These are phyloP conservation scores for Penicillium verhagenii DNA, from an alignment of 495 filamentous ascomycete genomes.

Conservation along the genomic window DNA sequence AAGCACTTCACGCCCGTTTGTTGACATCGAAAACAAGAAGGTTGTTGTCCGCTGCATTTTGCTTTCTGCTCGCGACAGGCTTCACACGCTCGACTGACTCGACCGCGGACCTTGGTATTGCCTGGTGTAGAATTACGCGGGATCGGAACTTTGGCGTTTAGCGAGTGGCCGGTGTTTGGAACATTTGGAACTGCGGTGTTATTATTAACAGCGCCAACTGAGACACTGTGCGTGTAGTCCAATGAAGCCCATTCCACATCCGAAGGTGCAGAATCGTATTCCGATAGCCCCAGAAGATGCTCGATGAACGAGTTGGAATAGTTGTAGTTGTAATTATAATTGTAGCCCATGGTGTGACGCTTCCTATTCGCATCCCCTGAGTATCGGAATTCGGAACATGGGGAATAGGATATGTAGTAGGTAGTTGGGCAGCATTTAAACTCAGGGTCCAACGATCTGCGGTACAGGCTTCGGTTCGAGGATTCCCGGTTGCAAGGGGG, in stretches of 20 bases:
- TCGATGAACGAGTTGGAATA: not conserved
- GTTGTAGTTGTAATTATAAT: too few relatives aligned
- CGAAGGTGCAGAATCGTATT: not conserved
- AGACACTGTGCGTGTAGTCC: not conserved
- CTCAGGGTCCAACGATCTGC: not conserved
- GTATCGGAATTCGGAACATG: too few relatives aligned
- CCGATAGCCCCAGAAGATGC: not conserved
- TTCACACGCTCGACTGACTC: constrained; percentile 62
- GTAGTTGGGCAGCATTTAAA: not conserved
- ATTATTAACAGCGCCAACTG: not conserved
- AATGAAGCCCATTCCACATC: not conserved
- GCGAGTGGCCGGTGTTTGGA: not conserved
- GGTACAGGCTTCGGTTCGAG: too few relatives aligned
- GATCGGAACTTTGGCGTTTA: not conserved
- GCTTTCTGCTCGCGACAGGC: constrained; percentile 69
- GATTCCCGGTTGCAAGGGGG: too few relatives aligned
- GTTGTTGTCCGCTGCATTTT: constrained; percentile 60
- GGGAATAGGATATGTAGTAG: not conserved
- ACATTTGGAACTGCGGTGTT: not conserved
- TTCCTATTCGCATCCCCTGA: not conserved
- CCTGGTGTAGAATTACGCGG: not conserved
- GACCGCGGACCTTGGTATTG: constrained; percentile 16
- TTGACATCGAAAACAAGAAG: constrained; percentile 55
- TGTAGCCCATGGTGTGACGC: not conserved
- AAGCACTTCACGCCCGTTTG: constrained; percentile 48